These are phyloP conservation scores for Dichomitus squalens DNA, from an alignment of 1,284 basidiomycete genomes.

Conservation along the genomic window DNA sequence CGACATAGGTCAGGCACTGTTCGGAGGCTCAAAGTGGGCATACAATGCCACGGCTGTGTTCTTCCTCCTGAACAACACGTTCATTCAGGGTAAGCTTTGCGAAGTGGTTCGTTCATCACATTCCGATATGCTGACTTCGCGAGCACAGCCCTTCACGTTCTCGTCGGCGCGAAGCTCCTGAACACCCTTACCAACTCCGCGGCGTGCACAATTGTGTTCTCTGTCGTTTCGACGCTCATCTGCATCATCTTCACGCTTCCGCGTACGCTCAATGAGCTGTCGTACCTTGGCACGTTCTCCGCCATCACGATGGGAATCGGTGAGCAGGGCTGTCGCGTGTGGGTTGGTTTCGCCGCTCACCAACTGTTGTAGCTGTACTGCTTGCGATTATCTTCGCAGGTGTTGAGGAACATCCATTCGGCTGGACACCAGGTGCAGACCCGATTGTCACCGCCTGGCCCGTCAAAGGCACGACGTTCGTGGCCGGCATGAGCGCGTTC, in stretches of 20 bases:
- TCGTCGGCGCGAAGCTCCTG: slow-evolving; percentile 48
- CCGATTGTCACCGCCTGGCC: slow-evolving; percentile 44
- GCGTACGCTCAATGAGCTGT: slow-evolving; percentile 54
- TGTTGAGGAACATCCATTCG: slow-evolving; percentile 49
- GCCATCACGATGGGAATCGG: slow-evolving; percentile 55
- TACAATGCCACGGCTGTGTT: slow-evolving; percentile 51
- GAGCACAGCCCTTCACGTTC: slow-evolving; percentile 41
- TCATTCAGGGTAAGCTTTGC: slow-evolving; percentile 39
- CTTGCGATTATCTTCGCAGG: slow-evolving; percentile 55
- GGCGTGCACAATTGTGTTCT: slow-evolving; percentile 58
- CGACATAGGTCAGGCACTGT: slow-evolving; percentile 61
- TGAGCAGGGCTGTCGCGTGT: neutral
- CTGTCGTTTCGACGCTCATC: slow-evolving; percentile 44
- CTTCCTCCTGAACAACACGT: slow-evolving; percentile 53
- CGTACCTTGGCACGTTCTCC: slow-evolving; percentile 43
- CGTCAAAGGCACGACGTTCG: slow-evolving; percentile 53
- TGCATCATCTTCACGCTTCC: slow-evolving; percentile 54
- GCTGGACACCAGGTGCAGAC: slow-evolving; percentile 38
- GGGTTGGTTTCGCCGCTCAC: neutral
- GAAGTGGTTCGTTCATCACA: neutral
- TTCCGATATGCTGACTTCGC: neutral
- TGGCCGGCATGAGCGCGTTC: slow-evolving; percentile 51
- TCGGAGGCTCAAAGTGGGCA: slow-evolving; percentile 46
- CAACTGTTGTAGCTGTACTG: slow-evolving; percentile 41
- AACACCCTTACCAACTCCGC: slow-evolving; percentile 63